Evolutionary conservation across 148 eudicot genomes (phyloP).

Genomic region (Drosera capensis): DNA sequence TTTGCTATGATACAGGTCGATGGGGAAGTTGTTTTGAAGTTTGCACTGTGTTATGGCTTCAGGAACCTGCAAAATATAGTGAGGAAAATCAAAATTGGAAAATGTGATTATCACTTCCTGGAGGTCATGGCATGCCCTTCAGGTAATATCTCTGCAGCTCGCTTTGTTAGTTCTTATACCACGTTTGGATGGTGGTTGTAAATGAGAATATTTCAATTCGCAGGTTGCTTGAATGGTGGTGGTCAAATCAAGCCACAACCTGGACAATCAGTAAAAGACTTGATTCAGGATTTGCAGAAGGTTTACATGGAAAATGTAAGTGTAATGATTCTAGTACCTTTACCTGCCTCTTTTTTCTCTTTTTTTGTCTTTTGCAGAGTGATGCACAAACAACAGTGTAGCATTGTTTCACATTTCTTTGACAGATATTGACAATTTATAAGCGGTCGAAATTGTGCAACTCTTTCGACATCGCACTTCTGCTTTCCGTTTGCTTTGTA

Average conservation of each 20-base stretch:
- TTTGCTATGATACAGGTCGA: conserved; percentile 40
- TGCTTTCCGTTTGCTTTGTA: neutral
- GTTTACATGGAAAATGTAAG: conserved; percentile 67
- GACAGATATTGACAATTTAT: neutral
- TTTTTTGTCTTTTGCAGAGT: neutral
- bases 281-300: conserved; percentile 54
- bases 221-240: conserved; percentile 96
- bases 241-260: conserved; percentile 84
- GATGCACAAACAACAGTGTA: conserved; percentile 1
- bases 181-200: no score
- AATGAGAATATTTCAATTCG: conserved; percentile 2
- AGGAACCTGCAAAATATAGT: conserved; percentile 87
- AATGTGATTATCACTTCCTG: conserved; percentile 78
- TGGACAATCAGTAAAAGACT: conserved; percentile 75
- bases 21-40: conserved; percentile 66
- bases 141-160: no score
- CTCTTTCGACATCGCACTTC: neutral
- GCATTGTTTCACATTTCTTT: neutral
- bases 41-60: conserved; percentile 91
- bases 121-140: conserved; percentile 99
- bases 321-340: no score
- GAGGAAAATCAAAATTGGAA: conserved; percentile 67
- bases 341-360: no score
- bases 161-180: no score
- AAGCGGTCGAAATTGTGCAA: neutral